Conservation (phyloP, 2,329 filamentous ascomycete genomes). For the Sporothrix pseudoabietina region DNA sequence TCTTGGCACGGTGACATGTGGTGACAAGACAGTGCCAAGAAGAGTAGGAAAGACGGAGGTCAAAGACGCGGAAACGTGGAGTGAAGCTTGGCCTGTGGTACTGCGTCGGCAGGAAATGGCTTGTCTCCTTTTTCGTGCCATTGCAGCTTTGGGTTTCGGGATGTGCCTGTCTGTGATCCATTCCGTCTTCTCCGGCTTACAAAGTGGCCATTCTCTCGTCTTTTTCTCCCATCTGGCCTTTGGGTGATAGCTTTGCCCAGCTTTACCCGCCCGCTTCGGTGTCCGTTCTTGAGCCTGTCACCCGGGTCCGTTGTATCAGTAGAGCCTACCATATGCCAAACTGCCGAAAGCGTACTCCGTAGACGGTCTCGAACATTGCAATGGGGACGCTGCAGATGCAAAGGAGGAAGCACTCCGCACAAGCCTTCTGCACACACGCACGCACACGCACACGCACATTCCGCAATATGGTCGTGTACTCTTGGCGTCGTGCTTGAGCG, state of each 20-base stretch:
- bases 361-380: background rate
- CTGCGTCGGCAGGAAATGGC: background rate
- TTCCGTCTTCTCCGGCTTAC: background rate
- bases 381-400: background rate
- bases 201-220: background rate
- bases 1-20: slow-evolving; percentile 9
- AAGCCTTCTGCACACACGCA: background rate
- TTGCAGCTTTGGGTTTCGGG: background rate
- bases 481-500: slow-evolving; percentile 12
- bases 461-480: background rate
- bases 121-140: slow-evolving; percentile 2
- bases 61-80: background rate
- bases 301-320: background rate
- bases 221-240: background rate
- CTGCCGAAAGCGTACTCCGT: background rate
- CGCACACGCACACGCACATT: too few species aligned
- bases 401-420: background rate
- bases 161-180: background rate
- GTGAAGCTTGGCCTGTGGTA: slow-evolving; percentile 23
- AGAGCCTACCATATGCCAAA: background rate
- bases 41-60: background rate
- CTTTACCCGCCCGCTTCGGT: too few species aligned
- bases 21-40: background rate
- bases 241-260: too few species aligned
- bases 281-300: too few species aligned